Conservation (phyloP, 2,329 filamentous ascomycete species). For the Diplodia sapinea region DNA sequence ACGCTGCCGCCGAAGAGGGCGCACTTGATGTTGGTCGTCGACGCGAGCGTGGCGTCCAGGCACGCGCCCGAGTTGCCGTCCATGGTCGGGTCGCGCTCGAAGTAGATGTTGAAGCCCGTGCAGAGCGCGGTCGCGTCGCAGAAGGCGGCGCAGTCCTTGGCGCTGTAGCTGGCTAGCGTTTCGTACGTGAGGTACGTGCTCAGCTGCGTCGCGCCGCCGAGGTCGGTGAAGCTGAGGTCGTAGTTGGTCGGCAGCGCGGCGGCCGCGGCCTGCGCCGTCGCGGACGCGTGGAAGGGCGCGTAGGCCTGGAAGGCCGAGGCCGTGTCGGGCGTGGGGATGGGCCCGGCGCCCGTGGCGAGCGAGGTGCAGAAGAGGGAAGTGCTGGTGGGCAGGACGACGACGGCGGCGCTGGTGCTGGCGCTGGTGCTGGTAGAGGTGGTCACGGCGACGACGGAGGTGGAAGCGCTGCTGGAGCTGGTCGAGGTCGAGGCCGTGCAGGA, state of each 20-base stretch:
- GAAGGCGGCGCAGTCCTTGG: constrained; percentile 31
- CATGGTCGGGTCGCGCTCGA: constrained; percentile 34
- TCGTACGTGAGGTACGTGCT: constrained; percentile 34
- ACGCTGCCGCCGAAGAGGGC: constrained; percentile 41
- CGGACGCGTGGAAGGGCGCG: constrained; percentile 1
- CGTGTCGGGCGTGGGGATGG: constrained; percentile 16
- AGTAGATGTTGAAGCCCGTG: constrained; percentile 37
- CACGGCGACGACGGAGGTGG: background rate
- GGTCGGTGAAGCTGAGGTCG: constrained; percentile 30
- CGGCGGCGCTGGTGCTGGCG: background rate
- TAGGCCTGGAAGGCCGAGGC: constrained; percentile 7
- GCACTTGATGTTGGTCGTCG: constrained; percentile 41
- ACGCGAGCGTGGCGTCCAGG: constrained; percentile 31
- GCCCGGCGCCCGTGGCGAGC: constrained; percentile 11
- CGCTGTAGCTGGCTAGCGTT: constrained; percentile 32
- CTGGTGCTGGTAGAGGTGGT: background rate
- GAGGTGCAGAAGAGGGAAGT: constrained; percentile 5
- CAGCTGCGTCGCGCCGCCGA: constrained; percentile 32
- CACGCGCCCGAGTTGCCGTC: constrained; percentile 33
- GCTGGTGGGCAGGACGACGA: background rate
- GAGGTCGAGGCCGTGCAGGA: background rate
- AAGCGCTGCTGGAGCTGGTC: background rate
- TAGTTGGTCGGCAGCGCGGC: constrained; percentile 16
- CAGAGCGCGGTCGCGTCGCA: constrained; percentile 34
- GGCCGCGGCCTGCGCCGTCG: background rate